Conservation (phyloP, 495 filamentous ascomycete genomes). For the Lophium mytilinum region DNA sequence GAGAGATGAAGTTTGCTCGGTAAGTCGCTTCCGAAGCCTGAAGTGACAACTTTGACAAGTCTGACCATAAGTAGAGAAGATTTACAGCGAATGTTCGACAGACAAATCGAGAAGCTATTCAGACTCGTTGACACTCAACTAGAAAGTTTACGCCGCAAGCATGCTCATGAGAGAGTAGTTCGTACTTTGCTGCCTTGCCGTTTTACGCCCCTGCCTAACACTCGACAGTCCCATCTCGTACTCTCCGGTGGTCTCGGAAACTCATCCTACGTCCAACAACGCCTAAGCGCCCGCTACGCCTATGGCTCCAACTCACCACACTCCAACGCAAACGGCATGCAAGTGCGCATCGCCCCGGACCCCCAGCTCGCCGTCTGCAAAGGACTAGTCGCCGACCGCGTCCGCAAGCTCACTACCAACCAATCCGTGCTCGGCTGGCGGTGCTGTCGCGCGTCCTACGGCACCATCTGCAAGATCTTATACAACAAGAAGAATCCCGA, state of each 20-base stretch:
- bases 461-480: slow-evolving; percentile 28
- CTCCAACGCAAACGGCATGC: slow-evolving; percentile 21
- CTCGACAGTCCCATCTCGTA: slow-evolving; percentile 44
- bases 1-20: slow-evolving; percentile 33
- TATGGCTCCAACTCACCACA: background rate
- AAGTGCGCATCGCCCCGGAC: slow-evolving; percentile 31
- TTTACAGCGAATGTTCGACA: slow-evolving; percentile 47
- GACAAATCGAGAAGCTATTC: slow-evolving; percentile 46
- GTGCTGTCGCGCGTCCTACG: slow-evolving; percentile 30
- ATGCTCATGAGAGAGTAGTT: slow-evolving; percentile 43
- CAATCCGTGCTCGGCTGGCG: slow-evolving; percentile 30
- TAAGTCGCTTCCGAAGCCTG: background rate
- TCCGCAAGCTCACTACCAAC: slow-evolving; percentile 25
- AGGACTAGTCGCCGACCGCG: slow-evolving; percentile 32
- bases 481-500: slow-evolving; percentile 28
- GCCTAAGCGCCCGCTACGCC: slow-evolving; percentile 23
- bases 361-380: slow-evolving; percentile 38
- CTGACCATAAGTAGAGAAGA: slow-evolving; percentile 33
- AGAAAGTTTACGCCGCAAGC: slow-evolving; percentile 39
- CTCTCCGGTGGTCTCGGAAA: slow-evolving; percentile 59
- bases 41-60: too few relatives aligned
- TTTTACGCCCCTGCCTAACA: background rate
- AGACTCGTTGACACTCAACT: slow-evolving; percentile 48
- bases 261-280: slow-evolving; percentile 48
- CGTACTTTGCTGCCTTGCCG: background rate